Evolutionary conservation across 768 basidiomycete genomes (phyloP).

Genomic region (Tylopilus felleus): DNA sequence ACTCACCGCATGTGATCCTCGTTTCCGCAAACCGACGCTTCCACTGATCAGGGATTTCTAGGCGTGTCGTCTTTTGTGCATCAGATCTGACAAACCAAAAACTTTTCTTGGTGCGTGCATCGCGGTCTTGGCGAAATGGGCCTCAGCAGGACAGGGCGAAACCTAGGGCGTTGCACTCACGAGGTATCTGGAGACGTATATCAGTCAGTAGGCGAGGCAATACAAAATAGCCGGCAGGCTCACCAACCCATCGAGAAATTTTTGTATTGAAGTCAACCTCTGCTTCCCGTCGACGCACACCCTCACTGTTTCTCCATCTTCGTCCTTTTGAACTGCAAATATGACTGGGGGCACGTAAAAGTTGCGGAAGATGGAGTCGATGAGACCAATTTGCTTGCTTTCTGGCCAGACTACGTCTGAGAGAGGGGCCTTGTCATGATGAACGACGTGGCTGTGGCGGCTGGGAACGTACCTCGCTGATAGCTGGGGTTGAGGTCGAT

Average conservation of each 20-base stretch:
- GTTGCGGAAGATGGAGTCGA: constrained; percentile 53
- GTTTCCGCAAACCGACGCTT: constrained; percentile 53
- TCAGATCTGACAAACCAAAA: constrained; percentile 61
- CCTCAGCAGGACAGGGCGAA: constrained; percentile 13
- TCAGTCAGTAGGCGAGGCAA: constrained; percentile 4
- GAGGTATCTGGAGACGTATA: constrained; percentile 44
- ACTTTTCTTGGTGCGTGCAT: constrained; percentile 53
- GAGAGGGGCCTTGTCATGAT: neutral
- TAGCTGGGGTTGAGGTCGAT: constrained; percentile 73
- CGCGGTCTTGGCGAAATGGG: constrained; percentile 44
- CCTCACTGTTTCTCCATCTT: constrained; percentile 38
- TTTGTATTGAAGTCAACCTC: constrained; percentile 45
- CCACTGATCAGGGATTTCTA: constrained; percentile 51
- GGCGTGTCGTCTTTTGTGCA: constrained; percentile 38
- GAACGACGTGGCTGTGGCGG: neutral
- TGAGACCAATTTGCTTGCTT: constrained; percentile 54
- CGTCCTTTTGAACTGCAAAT: constrained; percentile 41
- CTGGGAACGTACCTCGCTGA: constrained; percentile 54
- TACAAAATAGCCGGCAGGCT: constrained; percentile 6
- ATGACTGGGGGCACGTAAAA: constrained; percentile 52
- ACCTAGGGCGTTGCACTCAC: constrained; percentile 33
- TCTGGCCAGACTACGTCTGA: constrained; percentile 77
- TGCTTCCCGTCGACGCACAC: constrained; percentile 56
- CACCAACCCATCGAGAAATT: constrained; percentile 46
- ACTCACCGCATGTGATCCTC: constrained; percentile 65